Percentiles rank a stretch among this genome's conserved stretches.
Evolutionary conservation across 805 yeast species (phyloP).

Genomic region (Sugiyamaella boreocaroliniensis): DNA sequence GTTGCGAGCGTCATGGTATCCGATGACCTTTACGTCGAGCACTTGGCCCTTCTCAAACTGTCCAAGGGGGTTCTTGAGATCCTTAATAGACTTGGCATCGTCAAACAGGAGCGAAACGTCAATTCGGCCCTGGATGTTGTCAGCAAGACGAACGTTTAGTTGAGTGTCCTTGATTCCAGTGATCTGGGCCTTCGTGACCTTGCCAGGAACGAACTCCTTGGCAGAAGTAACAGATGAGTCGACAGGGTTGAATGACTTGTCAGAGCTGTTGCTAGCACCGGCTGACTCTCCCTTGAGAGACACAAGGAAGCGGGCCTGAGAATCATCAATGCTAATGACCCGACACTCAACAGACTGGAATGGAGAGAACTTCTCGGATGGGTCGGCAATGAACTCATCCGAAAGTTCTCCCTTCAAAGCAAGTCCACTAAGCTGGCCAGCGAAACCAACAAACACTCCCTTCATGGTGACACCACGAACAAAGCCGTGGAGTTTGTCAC

Average conservation of each 20-base stretch:
- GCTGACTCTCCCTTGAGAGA: slow-evolving; percentile 39
- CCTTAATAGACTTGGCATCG: slow-evolving; percentile 45
- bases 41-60: slow-evolving; percentile 52
- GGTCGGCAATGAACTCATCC: slow-evolving; percentile 46
- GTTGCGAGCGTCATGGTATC: slow-evolving; percentile 64
- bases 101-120: slow-evolving; percentile 68
- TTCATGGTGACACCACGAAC: slow-evolving; percentile 68
- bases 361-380: slow-evolving; percentile 47
- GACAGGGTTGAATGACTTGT: slow-evolving; percentile 41
- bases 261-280: not conserved
- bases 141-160: slow-evolving; percentile 68
- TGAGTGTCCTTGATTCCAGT: slow-evolving; percentile 64
- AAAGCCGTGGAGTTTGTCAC: slow-evolving; percentile 58
- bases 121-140: slow-evolving; percentile 70
- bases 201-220: slow-evolving; percentile 55
- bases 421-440: slow-evolving; percentile 73
- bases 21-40: slow-evolving; percentile 61
- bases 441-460: slow-evolving; percentile 82
- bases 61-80: slow-evolving; percentile 49
- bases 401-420: slow-evolving; percentile 57
- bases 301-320: slow-evolving; percentile 62
- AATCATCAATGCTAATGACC: slow-evolving; percentile 62
- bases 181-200: slow-evolving; percentile 51
- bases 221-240: slow-evolving; percentile 57
- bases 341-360: slow-evolving; percentile 68